Base-by-base conservation (phyloP, 805 yeast genomes). In the Kazachstania africana region DNA sequence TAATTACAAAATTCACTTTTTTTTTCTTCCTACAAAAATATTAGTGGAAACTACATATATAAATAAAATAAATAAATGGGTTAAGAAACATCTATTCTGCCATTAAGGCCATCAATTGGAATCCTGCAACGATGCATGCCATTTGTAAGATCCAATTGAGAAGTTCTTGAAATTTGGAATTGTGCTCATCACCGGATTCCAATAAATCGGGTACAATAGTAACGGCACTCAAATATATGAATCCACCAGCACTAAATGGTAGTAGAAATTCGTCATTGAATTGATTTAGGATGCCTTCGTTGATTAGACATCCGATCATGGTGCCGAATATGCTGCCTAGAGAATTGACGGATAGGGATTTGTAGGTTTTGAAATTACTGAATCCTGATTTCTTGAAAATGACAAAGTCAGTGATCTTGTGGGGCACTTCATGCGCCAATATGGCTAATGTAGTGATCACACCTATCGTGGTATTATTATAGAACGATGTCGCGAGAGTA, bases 391-490 rank as follows among this genome's bases (percentile, higher is more conserved):
- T 10, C 10, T 19, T 6, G 10, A 19, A 19, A 16, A 80, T 58
- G 0, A 85, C 87, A 55, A 75, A 80, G 47, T 80, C 91, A 29
- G 88, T 87, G 38, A 80, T 68, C 47, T 78, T 84, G 49, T 80
- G 91, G 5, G 91, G 91, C 29, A 79, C 69, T 50, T 80, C 91
- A 50, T 80, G 91, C 53, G 76, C 68, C 38, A 78, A 66, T 18
- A 79, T 76, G 1, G 87, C 82, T 23, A 78, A 55, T 15, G 79
- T 70, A 0, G 87, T 77, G 2, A 78, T 66, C 16, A 78, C 70
- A 0, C 91, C 91, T 12, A 70, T 73, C 27, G 55, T 59, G 32
- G 66, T 64, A 25, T 76, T 65, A 28, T 66, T 66, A 51, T 72
- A 73, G 49, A 80, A 80, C 5, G 85, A 68, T 0, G 87, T 70